Base-by-base conservation (phyloP, 176 grass and related monocot species). In the Cenchrus americanus region DNA sequence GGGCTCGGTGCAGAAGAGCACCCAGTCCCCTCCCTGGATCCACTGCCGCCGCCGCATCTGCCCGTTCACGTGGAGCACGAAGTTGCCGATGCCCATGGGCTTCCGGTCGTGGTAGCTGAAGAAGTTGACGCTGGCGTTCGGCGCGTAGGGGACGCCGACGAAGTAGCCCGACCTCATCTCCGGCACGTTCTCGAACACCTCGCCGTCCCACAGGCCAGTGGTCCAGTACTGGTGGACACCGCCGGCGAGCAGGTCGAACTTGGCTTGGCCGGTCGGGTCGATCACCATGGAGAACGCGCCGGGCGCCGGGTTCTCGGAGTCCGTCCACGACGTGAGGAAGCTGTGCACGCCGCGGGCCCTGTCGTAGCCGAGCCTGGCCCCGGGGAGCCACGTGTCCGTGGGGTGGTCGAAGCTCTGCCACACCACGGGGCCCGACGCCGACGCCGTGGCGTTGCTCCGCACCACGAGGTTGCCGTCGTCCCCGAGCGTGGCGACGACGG, bases 331-430 rank as follows among this genome's bases (percentile, higher is more conserved):
- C 26, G 83, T 80, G 23, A 94, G 89, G 69, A 85, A 83, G 75
- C 82, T 81, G 55, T 84, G 83, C 17, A 86, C 71, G 51, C 83
- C 86, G 48, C 13, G 59, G 7, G 10, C 66, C 66, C 69, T 76
- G 61, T 94, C 80, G 23, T 88, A 86, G 8, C 92, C 92, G 18
- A 94, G 80, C 80, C 62, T 84, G 5, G 89, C 92, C 5, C 89
- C 92, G 17, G 92, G 86, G 67, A 94, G 89, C 89, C 83, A 94
- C 41, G 85, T 89, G 84, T 94, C 62, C 23, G 92, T 94, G 34
- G 92, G 92, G 85, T 94, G 89, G 44, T 94, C 92, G 65, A 94
- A 88, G 84, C 92, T 94, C 66, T 94, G 92, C 92, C 92, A 94
- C 19, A 30, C 21, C 60, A 76, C 19, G 14, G 22, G 2, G 4